phyloP scores from a whole-genome alignment of 2,329 filamentous ascomycete species.

The Achaetomium macrosporum region DNA sequence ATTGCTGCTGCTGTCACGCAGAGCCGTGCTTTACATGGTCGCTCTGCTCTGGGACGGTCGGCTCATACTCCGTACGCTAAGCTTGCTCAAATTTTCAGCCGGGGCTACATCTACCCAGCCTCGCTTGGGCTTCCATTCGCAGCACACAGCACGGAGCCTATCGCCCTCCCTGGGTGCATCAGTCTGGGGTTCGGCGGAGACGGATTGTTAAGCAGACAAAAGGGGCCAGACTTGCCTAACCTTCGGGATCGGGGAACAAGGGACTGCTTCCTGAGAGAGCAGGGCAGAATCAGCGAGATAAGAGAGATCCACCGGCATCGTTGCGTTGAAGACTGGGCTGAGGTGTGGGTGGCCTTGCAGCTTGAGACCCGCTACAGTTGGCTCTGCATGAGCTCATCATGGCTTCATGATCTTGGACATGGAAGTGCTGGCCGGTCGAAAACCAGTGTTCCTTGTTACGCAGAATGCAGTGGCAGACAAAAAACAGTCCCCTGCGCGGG shows the following conservation, averaged over 20 bases:
- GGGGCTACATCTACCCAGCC: too few relatives aligned
- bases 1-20: constrained; percentile 6
- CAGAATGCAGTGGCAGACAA: neutral
- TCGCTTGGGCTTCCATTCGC: too few relatives aligned
- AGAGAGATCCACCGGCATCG: neutral
- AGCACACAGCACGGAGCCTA: constrained; percentile 9
- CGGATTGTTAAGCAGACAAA: neutral
- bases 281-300: neutral
- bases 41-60: neutral
- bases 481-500: neutral
- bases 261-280: neutral
- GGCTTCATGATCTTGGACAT: neutral
- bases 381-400: neutral
- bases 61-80: neutral
- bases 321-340: neutral
- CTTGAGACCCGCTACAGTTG: neutral
- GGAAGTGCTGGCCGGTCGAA: too few relatives aligned
- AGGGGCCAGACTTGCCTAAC: neutral
- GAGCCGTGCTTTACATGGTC: neutral
- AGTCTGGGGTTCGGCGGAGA: neutral
- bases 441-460: too few relatives aligned
- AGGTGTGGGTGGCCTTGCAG: neutral
- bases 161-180: neutral
- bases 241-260: neutral
- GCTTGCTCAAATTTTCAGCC: neutral